Evolutionary conservation across 306 rosid species (phyloP), one percentile per base, ranked within the genome.

Genomic region (Vachellia collinsii): DNA sequence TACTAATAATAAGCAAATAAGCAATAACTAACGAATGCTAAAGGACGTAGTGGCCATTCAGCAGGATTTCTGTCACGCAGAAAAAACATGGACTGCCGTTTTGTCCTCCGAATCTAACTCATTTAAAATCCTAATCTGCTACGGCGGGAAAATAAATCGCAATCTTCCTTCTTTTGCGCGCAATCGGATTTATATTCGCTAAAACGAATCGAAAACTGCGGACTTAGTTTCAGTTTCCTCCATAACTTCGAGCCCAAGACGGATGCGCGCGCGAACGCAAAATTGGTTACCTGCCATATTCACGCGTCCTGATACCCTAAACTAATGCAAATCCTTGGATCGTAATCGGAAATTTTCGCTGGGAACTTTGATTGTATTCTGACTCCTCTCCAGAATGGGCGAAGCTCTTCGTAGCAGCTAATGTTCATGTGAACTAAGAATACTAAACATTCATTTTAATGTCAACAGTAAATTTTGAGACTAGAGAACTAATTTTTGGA

Each of bases 171-270:
- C 70, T 63, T 58, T n/a, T 13, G 62, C 66, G 44, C 74, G 56
- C n/a, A 11, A 4, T 41, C 20, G 12, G 19, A 70, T 77, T 74
- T 82, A 51, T 38, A 7, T 80, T 81, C 72, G 53, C 74, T 73
- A 77, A 54, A 42, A 46, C 65, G n/a, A 25, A 46, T 83, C 90
- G 86, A 63, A 46, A n/a, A 93, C 90, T 90, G 43, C 83, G 94
- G 89, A 84, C n/a, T 77, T 77, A 81, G 71, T 74, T 87, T 76
- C 86, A 82, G 80, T 77, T 74, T 86, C 88, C 88, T 82, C 88
- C 91, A 91, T 89, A 81, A 68, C 72, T 83, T 85, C 74, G 80
- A 88, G 37, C 87, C 84, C 16, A 85, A 77, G 64, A 88, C 91
- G 92, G 88, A 88, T 20, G 12, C 5, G 3, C 75, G 22, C 63